Conservation (phyloP, 495 filamentous ascomycete species). For the Penicillium coprophilum region DNA sequence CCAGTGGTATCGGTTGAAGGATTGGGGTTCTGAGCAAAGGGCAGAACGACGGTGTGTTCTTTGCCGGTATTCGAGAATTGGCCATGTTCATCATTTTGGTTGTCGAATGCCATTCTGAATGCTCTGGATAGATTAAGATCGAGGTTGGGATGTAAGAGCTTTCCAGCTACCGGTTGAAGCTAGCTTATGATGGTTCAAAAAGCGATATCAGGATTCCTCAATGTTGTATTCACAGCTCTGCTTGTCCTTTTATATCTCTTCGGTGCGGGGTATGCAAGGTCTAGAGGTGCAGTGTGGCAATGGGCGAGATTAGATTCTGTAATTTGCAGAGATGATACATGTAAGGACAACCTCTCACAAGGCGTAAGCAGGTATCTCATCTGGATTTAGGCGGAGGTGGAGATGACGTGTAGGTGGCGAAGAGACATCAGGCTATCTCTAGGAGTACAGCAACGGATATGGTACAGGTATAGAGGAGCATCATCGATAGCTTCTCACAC, state of each 20-base stretch:
- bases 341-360: background rate
- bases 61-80: background rate
- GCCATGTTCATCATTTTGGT: background rate
- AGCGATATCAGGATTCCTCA: background rate
- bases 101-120: background rate
- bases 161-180: background rate
- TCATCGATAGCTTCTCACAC: background rate
- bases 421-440: background rate
- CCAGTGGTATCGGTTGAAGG: background rate
- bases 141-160: background rate
- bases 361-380: background rate
- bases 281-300: background rate
- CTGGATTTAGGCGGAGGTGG: background rate
- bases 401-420: conserved; percentile 19
- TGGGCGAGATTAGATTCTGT: background rate
- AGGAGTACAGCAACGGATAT: background rate
- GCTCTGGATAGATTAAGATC: background rate
- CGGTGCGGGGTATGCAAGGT: background rate
- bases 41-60: background rate
- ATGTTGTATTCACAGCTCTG: background rate
- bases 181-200: background rate
- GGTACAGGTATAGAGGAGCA: background rate
- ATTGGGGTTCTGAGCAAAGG: background rate
- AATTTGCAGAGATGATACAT: background rate
- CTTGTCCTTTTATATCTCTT: conserved; percentile 4